Percentiles rank a stretch among this genome's conserved stretches.
phyloP scores from a whole-genome alignment of 345 rosid genomes.

The Rhodomyrtus tomentosa region DNA sequence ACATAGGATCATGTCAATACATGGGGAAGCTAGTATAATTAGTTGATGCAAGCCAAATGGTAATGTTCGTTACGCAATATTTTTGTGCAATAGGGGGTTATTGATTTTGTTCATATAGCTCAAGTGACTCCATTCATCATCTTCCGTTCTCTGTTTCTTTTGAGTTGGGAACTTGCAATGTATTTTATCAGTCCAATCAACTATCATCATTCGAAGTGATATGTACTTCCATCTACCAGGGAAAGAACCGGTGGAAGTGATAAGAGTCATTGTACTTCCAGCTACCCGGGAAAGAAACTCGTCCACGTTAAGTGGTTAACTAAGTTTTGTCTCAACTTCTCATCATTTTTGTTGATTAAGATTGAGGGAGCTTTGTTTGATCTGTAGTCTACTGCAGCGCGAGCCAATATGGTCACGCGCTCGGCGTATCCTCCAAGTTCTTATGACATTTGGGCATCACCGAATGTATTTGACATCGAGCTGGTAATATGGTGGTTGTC shows the following conservation, averaged over 20 bases:
- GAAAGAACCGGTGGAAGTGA: not conserved
- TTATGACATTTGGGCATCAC: not conserved
- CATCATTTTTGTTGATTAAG: not conserved
- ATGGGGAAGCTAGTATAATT: not conserved
- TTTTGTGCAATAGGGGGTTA: not conserved
- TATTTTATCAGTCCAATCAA: not conserved
- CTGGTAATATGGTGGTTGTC: not conserved
- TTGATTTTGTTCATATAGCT: not conserved
- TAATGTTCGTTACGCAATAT: not conserved
- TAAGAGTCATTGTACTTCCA: not conserved
- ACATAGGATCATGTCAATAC: not conserved
- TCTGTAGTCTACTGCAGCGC: not conserved
- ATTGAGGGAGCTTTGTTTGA: not conserved
- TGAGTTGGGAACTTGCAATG: not conserved
- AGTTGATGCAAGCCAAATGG: not conserved
- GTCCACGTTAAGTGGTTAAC: not conserved
- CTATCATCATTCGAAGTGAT: not conserved
- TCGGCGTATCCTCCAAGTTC: not conserved
- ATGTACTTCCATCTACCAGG: not conserved
- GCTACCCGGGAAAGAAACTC: not conserved
- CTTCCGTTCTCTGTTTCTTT: not conserved
- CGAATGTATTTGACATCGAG: not conserved
- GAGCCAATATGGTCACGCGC: not conserved
- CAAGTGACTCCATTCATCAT: not conserved
- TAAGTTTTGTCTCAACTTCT: not conserved